These are phyloP conservation scores for Penicillium cataractarum DNA, from an alignment of 495 filamentous ascomycete genomes.

Conservation along the genomic window DNA sequence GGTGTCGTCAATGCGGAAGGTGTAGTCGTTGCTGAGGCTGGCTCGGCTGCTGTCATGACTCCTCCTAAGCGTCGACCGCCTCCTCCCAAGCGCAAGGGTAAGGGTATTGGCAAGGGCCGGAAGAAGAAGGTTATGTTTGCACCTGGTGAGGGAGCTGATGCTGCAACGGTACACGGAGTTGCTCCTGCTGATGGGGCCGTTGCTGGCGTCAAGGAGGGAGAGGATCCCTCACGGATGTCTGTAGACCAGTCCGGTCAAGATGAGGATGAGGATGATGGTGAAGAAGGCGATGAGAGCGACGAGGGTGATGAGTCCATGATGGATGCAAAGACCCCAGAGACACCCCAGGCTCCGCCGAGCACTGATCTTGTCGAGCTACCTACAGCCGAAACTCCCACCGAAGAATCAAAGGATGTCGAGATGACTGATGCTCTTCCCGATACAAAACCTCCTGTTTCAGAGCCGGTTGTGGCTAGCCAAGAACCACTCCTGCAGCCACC, in stretches of 20 bases:
- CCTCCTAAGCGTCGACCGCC: constrained; percentile 66
- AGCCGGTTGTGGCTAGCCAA: constrained; percentile 17
- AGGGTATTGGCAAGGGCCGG: constrained; percentile 66
- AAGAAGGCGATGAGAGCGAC: constrained; percentile 58
- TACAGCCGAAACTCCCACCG: constrained; percentile 24
- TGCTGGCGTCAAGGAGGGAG: constrained; percentile 34
- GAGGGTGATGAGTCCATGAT: constrained; percentile 60
- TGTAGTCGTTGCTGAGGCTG: constrained; percentile 59
- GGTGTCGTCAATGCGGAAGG: constrained; percentile 64
- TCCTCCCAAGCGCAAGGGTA: constrained; percentile 75
- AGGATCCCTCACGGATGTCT: constrained; percentile 40
- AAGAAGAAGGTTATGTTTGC: constrained; percentile 67
- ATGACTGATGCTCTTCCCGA: constrained; percentile 33
- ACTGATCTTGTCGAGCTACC: constrained; percentile 27
- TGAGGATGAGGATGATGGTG: constrained; percentile 44
- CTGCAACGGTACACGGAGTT: constrained; percentile 37
- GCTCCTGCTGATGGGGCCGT: constrained; percentile 25
- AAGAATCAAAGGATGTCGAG: constrained; percentile 28
- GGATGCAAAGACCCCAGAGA: constrained; percentile 53
- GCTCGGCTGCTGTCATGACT: constrained; percentile 45
- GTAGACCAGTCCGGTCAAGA: constrained; percentile 49
- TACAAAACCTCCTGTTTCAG: constrained; percentile 26
- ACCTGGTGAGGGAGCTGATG: constrained; percentile 47
- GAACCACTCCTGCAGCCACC: constrained; percentile 5
- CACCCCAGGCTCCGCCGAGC: constrained; percentile 31